A percentile compares a stretch with the other conserved stretches of the same genome.
Evolutionary conservation across 768 basidiomycete genomes (phyloP).

Genomic region (Gloeophyllum trabeum): DNA sequence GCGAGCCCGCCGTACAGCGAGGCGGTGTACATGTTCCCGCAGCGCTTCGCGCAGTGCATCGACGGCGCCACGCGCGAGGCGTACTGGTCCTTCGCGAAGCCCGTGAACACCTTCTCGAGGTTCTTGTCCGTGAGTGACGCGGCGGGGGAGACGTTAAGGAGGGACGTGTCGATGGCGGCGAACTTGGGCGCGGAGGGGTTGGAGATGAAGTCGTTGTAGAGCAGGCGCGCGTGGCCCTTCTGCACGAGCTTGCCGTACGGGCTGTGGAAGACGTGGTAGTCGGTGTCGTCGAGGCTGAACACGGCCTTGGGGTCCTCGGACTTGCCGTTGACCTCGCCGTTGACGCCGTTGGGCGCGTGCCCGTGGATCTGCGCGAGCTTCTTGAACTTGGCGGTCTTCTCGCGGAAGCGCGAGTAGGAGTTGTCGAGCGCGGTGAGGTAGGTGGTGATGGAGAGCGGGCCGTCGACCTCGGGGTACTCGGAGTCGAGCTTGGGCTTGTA

Average conservation of each 20-base stretch:
- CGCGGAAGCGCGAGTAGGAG: constrained; percentile 75
- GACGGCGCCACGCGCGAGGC: constrained; percentile 64
- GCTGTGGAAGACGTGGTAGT: constrained; percentile 93
- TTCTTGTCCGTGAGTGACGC: constrained; percentile 87
- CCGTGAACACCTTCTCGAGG: constrained; percentile 90
- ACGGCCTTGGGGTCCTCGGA: constrained; percentile 23
- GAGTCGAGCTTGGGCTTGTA: constrained; percentile 97
- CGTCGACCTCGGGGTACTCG: constrained; percentile 95
- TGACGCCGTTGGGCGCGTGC: constrained; percentile 16
- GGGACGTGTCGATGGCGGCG: constrained; percentile 57
- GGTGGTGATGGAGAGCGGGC: constrained; percentile 89
- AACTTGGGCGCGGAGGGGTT: constrained; percentile 61
- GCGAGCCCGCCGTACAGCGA: constrained; percentile 93
- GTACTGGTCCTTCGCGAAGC: constrained; percentile 66
- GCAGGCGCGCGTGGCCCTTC: constrained; percentile 87
- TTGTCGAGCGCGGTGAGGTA: constrained; percentile 92
- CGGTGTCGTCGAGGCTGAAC: constrained; percentile 76
- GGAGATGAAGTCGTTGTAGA: constrained; percentile 86
- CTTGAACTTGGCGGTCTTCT: constrained; percentile 62
- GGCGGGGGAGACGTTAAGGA: constrained; percentile 54
- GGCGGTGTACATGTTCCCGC: constrained; percentile 99
- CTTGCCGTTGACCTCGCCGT: constrained; percentile 12
- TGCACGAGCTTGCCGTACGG: constrained; percentile 99
- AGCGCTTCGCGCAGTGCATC: constrained; percentile 80
- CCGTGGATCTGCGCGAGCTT: constrained; percentile 28